Base-by-base conservation (phyloP, 2,329 filamentous ascomycete genomes). In the Sordariomycetes sp. region DNA sequence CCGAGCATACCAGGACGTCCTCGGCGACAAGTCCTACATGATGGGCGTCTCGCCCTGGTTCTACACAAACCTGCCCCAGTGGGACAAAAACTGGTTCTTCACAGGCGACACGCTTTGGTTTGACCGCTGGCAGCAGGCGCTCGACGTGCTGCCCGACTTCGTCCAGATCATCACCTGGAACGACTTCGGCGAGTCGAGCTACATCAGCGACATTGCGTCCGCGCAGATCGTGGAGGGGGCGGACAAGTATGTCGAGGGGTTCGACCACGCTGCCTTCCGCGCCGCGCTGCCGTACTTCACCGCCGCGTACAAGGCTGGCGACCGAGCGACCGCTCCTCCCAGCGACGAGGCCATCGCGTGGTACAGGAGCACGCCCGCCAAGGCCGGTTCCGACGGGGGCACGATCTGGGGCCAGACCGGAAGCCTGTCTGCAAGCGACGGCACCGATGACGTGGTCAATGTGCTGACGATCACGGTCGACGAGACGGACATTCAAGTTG, bases 61-160 rank as follows among this genome's bases (percentile, higher is more conserved):
- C 50, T 76, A 67, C 50, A 76, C 75, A 32, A 70, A 75, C 38
- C 55, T 78, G 4, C 66, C 70, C 0, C 56, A 58, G 6, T 78
- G 64, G 44, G 51, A 57, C 27, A 79, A 79, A 54, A 75, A 77
- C 46, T 81, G 75, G 74, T 57, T 78, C 6, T 81, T 71, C 61
- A 63, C 64, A 16, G 70, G 72, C n/a, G 75, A 79, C 42, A 59
- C 67, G 36, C 51, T 80, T 10, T 82, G 76, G 74, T 66, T 63
- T 40, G 58, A 72, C 35, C 67, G 75, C 8, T 79, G 75, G 75
- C 53, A 62, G 8, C 45, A 61, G 66, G 34, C 76, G 56, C 57
- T 65, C 56, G 14, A 63, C 6, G 16, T 72, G 1, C 46, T 61
- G 27, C 68, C 71, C 1, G 55, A 64, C 24, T 58, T 64, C 15